Conservation (phyloP, 78 protist species). For the Dictyostelium intermedium region DNA sequence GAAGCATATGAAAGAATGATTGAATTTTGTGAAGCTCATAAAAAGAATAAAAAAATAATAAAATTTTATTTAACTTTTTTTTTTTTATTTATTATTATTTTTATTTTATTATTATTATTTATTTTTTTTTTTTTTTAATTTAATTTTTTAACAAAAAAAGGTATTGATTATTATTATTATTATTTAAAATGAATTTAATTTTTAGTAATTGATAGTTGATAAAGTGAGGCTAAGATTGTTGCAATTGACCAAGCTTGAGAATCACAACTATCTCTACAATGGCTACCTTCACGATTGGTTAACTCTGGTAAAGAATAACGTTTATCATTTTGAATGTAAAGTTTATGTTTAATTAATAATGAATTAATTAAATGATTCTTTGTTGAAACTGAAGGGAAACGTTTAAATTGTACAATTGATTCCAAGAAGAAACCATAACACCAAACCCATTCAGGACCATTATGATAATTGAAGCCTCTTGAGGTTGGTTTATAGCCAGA, state of each 20-base stretch:
- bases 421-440: conserved; percentile 35
- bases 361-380: background rate
- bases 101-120: no score
- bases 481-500: conserved; percentile 78
- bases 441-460: conserved; percentile 91
- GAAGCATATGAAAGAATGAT: conserved; percentile 88
- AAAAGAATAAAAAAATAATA: background rate
- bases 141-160: background rate
- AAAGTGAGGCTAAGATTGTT: conserved; percentile 27
- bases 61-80: background rate
- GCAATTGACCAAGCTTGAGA: conserved; percentile 84
- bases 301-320: conserved; percentile 92
- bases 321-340: conserved; percentile 11
- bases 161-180: background rate
- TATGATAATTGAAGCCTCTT: conserved; percentile 95
- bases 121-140: background rate
- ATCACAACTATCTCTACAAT: conserved; percentile 79
- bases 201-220: background rate
- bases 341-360: conserved; percentile 8
- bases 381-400: background rate
- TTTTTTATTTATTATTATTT: background rate
- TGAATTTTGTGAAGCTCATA: conserved; percentile 85
- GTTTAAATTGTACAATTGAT: conserved; percentile 48
- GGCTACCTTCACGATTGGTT: conserved; percentile 85
- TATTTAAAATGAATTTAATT: no score